Evolutionary conservation across 345 rosid genomes (phyloP).

Genomic region (Nephelium lappaceum): DNA sequence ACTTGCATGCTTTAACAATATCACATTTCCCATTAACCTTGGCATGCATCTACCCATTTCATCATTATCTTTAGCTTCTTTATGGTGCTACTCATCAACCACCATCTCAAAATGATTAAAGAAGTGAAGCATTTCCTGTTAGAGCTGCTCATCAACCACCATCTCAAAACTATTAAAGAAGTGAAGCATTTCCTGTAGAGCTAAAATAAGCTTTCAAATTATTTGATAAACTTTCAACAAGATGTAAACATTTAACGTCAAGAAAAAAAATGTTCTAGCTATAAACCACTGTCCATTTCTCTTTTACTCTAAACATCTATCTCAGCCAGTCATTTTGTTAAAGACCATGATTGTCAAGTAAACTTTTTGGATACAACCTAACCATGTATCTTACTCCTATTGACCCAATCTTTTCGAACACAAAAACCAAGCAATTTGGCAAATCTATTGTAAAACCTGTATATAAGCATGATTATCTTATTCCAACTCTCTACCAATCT

Average conservation of each 20-base stretch:
- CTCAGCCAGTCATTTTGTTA: constrained; percentile 38
- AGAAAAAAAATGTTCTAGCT: constrained; percentile 25
- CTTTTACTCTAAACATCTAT: constrained; percentile 37
- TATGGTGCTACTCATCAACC: constrained; percentile 28
- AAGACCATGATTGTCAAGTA: constrained; percentile 31
- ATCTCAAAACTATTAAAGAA: constrained; percentile 32
- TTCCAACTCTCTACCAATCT: constrained; percentile 28
- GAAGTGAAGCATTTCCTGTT: constrained; percentile 30
- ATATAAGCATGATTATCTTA: constrained; percentile 31
- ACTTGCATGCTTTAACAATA: constrained; percentile 35
- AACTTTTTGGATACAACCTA: constrained; percentile 34
- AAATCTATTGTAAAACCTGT: constrained; percentile 28
- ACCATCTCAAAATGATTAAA: constrained; percentile 32
- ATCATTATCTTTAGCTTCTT: constrained; percentile 30
- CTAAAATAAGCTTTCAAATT: constrained; percentile 26
- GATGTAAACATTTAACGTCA: constrained; percentile 25
- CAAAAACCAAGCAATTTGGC: constrained; percentile 32
- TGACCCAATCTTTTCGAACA: constrained; percentile 34
- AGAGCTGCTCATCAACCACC: constrained; percentile 27
- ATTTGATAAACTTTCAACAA: constrained; percentile 33
- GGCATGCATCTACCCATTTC: constrained; percentile 34
- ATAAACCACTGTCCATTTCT: constrained; percentile 33
- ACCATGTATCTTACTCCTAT: constrained; percentile 36
- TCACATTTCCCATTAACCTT: constrained; percentile 33
- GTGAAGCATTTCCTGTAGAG: constrained; percentile 27